phyloP scores from a whole-genome alignment of 2,329 filamentous ascomycete species.

The Diaporthe velutina region DNA sequence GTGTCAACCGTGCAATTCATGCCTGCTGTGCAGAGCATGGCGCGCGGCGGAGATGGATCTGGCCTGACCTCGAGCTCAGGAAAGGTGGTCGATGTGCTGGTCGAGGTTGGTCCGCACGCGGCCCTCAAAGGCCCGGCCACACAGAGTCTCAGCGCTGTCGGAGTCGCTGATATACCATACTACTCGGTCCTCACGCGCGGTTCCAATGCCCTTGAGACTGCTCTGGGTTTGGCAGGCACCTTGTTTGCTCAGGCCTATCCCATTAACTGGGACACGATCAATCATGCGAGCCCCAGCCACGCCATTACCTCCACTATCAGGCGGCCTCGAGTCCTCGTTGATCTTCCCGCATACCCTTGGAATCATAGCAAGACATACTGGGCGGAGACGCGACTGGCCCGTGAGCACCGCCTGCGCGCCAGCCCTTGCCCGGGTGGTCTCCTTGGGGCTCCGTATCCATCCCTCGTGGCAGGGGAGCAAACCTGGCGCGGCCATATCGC shows the following conservation, averaged over 20 bases:
- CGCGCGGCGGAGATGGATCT: constrained; percentile 2
- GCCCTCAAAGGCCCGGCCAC: constrained; percentile 44
- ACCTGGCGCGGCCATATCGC: constrained; percentile 16
- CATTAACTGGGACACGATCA: constrained; percentile 55
- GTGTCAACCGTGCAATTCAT: constrained; percentile 47
- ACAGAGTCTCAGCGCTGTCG: constrained; percentile 35
- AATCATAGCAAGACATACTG: constrained; percentile 37
- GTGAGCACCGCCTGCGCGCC: constrained; percentile 42
- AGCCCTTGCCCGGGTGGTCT: constrained; percentile 45
- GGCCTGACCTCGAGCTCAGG: not conserved
- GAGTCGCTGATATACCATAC: constrained; percentile 46
- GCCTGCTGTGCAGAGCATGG: constrained; percentile 36
- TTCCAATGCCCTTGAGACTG: constrained; percentile 61
- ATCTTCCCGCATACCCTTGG: constrained; percentile 37
- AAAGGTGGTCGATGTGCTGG: not conserved
- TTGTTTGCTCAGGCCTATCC: constrained; percentile 59
- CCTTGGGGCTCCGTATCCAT: not conserved
- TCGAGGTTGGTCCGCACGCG: constrained; percentile 48
- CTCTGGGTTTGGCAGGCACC: constrained; percentile 57
- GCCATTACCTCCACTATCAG: not conserved
- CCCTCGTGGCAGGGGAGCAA: constrained; percentile 50
- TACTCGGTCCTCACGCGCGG: constrained; percentile 63
- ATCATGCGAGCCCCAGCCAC: constrained; percentile 35
- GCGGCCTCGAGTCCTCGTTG: constrained; percentile 17
- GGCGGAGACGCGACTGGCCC: constrained; percentile 36